phyloP scores from a whole-genome alignment of 352 stramenopile species.

The Pythium insidiosum region DNA sequence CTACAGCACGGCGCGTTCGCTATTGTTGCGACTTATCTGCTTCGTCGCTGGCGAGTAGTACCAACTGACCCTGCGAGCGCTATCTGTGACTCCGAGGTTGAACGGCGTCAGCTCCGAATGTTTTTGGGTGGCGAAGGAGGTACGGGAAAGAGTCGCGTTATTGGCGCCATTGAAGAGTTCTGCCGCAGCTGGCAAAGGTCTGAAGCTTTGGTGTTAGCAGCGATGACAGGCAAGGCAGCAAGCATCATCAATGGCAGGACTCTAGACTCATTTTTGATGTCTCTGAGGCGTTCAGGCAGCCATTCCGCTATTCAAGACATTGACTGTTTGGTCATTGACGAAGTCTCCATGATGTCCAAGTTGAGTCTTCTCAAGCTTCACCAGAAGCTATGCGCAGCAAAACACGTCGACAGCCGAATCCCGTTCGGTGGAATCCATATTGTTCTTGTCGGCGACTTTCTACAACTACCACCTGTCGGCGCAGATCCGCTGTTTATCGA shows the following conservation, averaged over 20 bases:
- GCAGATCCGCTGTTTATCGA: neutral
- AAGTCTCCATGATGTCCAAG: neutral
- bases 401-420: neutral
- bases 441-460: slow-evolving; percentile 1
- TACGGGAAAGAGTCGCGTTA: slow-evolving; percentile 5
- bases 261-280: slow-evolving; percentile 1
- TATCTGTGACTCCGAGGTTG: too few relatives aligned
- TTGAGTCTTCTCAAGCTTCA: neutral
- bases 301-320: neutral
- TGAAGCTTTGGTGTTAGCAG: neutral
- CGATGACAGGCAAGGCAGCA: slow-evolving; percentile 12
- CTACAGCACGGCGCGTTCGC: slow-evolving; percentile 1
- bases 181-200: neutral
- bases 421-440: neutral
- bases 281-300: slow-evolving; percentile 2
- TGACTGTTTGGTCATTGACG: neutral
- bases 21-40: neutral
- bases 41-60: neutral
- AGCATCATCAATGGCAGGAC: slow-evolving; percentile 8
- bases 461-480: neutral
- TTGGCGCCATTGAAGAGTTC: neutral
- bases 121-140: slow-evolving; percentile 2
- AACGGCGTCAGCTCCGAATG: slow-evolving; percentile 1
- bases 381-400: neutral
- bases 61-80: too few relatives aligned